phyloP scores from a whole-genome alignment of 108 stramenopile species.

The Nitzschia sp. region DNA sequence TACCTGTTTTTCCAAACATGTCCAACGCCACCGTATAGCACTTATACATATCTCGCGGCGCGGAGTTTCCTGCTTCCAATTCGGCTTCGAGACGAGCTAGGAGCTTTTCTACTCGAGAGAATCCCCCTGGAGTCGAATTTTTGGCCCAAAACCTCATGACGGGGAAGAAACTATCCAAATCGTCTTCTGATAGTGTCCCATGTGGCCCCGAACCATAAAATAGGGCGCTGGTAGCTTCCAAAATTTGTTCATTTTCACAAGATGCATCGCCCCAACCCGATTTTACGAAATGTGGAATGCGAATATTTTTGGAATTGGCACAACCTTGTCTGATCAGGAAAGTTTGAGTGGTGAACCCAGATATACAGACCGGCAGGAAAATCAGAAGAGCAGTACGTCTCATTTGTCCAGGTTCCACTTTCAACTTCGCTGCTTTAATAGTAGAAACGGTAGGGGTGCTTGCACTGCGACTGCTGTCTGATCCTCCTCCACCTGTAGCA shows the following conservation, averaged over 20 bases:
- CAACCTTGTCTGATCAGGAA: background rate
- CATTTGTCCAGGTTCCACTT: background rate
- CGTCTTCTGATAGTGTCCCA: background rate
- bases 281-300: too few species aligned
- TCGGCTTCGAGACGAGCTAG: background rate
- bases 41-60: background rate
- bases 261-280: background rate
- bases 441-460: too few species aligned
- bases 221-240: background rate
- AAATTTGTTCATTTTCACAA: background rate
- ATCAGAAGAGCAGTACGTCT: background rate
- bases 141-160: constrained; percentile 16
- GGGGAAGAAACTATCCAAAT: constrained; percentile 4
- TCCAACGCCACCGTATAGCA: background rate
- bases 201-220: background rate
- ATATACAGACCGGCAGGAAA: background rate
- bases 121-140: constrained; percentile 35
- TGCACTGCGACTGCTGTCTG: too few species aligned
- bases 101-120: background rate
- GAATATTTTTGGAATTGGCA: too few species aligned
- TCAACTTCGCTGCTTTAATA: too few species aligned
- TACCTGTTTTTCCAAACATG: constrained; percentile 36
- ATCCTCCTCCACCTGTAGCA: too few species aligned
- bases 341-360: background rate
- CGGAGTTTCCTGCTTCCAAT: background rate